Percentiles rank a stretch among this genome's conserved stretches.
Conservation (phyloP, 2,329 filamentous ascomycete species). For the Corniculantispora saksenae region DNA sequence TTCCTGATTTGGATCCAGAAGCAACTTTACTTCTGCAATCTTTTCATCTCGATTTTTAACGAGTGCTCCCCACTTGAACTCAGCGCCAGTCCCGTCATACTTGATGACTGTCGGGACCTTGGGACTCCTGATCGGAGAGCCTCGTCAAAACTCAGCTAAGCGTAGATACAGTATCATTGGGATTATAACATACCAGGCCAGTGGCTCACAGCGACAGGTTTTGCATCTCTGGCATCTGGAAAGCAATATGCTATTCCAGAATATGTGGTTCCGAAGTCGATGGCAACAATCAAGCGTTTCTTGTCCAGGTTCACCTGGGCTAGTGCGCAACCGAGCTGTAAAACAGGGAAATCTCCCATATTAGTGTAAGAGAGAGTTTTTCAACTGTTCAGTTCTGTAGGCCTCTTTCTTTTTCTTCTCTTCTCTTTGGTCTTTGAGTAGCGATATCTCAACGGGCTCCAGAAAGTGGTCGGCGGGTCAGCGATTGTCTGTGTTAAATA, state of each 20-base stretch:
- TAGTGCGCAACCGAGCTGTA: too few species aligned
- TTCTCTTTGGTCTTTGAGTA: too few species aligned
- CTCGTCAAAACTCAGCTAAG: too few species aligned
- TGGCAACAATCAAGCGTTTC: not conserved
- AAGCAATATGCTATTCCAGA: slow-evolving; percentile 7
- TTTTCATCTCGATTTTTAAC: slow-evolving; percentile 8
- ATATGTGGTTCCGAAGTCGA: slow-evolving; percentile 11
- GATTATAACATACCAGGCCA: slow-evolving; percentile 25
- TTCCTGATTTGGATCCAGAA: slow-evolving; percentile 24
- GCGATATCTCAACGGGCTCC: too few species aligned
- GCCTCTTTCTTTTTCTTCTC: too few species aligned
- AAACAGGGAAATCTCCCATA: too few species aligned
- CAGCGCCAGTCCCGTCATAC: slow-evolving; percentile 4
- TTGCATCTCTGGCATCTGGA: not conserved
- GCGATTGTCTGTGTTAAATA: too few species aligned
- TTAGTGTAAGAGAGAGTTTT: too few species aligned
- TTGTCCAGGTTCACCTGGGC: too few species aligned
- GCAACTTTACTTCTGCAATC: slow-evolving; percentile 25
- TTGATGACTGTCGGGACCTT: slow-evolving; percentile 26
- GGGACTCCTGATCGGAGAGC: not conserved
- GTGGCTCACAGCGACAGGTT: slow-evolving; percentile 4
- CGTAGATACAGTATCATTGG: too few species aligned
- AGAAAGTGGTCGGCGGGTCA: too few species aligned
- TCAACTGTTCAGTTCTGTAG: too few species aligned
- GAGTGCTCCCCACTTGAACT: slow-evolving; percentile 23